Evolutionary conservation across 805 yeast genomes (phyloP).

Genomic region (Sungouiozyma intestinalis): DNA sequence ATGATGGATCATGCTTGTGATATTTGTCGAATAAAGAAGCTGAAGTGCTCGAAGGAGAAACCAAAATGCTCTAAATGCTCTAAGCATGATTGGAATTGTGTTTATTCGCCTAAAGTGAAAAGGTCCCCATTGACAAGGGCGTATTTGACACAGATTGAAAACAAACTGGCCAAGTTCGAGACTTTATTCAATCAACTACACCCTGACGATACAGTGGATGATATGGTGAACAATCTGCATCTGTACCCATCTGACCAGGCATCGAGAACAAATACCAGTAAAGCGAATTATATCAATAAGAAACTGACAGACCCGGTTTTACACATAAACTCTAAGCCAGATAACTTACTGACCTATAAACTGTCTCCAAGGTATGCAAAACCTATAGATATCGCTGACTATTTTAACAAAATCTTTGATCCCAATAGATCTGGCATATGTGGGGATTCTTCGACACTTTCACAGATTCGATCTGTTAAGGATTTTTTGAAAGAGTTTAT

Average conservation of each 20-base stretch:
- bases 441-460: conserved; percentile 55
- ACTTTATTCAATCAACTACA: conserved; percentile 32
- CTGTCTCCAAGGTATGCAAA: conserved; percentile 9
- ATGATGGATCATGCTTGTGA: conserved; percentile 43
- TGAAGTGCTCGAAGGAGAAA: conserved; percentile 67
- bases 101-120: conserved; percentile 67
- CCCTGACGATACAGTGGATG: conserved; percentile 40
- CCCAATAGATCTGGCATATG: conserved; percentile 51
- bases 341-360: not conserved
- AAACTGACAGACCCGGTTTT: not conserved
- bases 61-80: conserved; percentile 72
- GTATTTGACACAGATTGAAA: conserved; percentile 68
- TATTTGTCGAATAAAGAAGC: conserved; percentile 69
- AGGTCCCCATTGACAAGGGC: conserved; percentile 77
- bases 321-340: conserved; percentile 2
- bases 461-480: conserved; percentile 37
- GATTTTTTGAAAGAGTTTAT: conserved; percentile 2
- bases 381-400: conserved; percentile 34
- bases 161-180: conserved; percentile 39
- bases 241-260: not conserved
- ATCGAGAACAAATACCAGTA: not conserved
- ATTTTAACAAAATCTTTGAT: conserved; percentile 16
- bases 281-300: not conserved
- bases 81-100: conserved; percentile 62
- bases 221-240: conserved; percentile 4